Conservation (phyloP, 305 asterid species). For the Rubia tinctorum region DNA sequence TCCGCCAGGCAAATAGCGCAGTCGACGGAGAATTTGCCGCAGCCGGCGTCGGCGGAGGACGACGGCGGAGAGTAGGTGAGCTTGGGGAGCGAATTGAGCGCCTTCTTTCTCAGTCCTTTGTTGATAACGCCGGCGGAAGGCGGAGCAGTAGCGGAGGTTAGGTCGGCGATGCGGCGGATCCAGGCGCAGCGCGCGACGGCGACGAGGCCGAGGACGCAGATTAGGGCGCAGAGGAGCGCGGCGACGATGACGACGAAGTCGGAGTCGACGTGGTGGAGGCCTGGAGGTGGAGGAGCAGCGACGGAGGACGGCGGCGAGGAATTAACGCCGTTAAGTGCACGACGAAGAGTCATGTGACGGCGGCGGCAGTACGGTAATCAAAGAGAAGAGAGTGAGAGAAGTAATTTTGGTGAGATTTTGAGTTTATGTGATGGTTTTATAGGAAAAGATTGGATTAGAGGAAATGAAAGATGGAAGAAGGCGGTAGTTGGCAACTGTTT, state of each 20-base stretch:
- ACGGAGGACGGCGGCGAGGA: constrained; percentile 29
- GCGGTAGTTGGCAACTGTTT: constrained; percentile 12
- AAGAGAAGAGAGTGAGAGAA: too few species aligned
- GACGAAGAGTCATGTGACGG: constrained; percentile 11
- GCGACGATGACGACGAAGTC: constrained; percentile 65
- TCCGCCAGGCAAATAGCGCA: constrained; percentile 80
- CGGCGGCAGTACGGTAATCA: too few species aligned
- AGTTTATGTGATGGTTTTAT: too few species aligned
- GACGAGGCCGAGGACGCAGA: constrained; percentile 8
- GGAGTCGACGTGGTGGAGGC: constrained; percentile 22
- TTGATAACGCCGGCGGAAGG: constrained; percentile 15
- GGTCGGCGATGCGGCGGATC: constrained; percentile 46
- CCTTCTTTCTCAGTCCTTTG: constrained; percentile 66
- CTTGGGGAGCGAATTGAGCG: constrained; percentile 58
- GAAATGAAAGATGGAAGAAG: background rate
- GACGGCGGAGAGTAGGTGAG: constrained; percentile 26
- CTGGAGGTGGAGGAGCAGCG: background rate
- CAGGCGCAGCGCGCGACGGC: constrained; percentile 38
- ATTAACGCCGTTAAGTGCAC: constrained; percentile 26
- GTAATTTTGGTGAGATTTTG: too few species aligned
- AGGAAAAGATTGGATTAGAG: too few species aligned
- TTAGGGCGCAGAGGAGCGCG: constrained; percentile 68
- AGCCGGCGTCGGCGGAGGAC: background rate
- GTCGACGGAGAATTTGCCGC: constrained; percentile 35
- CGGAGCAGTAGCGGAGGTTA: constrained; percentile 7